These are phyloP conservation scores for Meyerozyma elateridarum DNA, from an alignment of 1,139 yeast genomes.

Conservation along the genomic window DNA sequence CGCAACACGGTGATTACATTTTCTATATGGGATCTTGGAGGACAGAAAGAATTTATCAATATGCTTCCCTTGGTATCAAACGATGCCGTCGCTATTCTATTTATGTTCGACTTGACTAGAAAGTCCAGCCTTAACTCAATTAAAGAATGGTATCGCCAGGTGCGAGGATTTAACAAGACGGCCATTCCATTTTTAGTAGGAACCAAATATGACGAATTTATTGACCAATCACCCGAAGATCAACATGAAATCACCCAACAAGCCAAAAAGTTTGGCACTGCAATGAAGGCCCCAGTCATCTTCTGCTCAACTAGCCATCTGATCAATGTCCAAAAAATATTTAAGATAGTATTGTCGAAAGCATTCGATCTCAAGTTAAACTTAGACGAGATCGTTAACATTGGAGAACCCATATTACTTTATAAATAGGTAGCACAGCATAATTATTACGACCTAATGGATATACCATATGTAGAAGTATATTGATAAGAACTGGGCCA, in stretches of 20 bases:
- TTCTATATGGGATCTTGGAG: constrained; percentile 96
- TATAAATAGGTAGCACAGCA: too few species aligned
- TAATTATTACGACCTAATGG: too few species aligned
- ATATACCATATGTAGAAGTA: too few species aligned
- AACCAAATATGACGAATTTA: constrained; percentile 87
- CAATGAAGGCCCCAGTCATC: constrained; percentile 86
- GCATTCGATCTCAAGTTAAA: constrained; percentile 85
- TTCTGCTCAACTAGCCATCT: constrained; percentile 93
- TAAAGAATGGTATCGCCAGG: constrained; percentile 94
- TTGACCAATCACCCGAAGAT: constrained; percentile 73
- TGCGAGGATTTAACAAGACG: constrained; percentile 82
- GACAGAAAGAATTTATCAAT: constrained; percentile 91
- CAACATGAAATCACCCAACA: constrained; percentile 83
- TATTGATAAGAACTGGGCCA: too few species aligned
- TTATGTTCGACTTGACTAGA: constrained; percentile 88
- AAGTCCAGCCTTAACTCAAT: constrained; percentile 81
- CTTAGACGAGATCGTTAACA: constrained; percentile 74
- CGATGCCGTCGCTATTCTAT: constrained; percentile 90
- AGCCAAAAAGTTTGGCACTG: constrained; percentile 82
- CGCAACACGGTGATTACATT: constrained; percentile 88
- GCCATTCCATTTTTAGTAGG: constrained; percentile 94
- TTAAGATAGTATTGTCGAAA: constrained; percentile 85
- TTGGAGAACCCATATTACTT: constrained; percentile 86
- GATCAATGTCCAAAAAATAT: constrained; percentile 89
- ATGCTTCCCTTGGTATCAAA: constrained; percentile 93